A percentile compares a stretch with the other conserved stretches of the same genome.
Evolutionary conservation across 1,284 basidiomycete genomes (phyloP).

Genomic region (Puccinia sorghi): DNA sequence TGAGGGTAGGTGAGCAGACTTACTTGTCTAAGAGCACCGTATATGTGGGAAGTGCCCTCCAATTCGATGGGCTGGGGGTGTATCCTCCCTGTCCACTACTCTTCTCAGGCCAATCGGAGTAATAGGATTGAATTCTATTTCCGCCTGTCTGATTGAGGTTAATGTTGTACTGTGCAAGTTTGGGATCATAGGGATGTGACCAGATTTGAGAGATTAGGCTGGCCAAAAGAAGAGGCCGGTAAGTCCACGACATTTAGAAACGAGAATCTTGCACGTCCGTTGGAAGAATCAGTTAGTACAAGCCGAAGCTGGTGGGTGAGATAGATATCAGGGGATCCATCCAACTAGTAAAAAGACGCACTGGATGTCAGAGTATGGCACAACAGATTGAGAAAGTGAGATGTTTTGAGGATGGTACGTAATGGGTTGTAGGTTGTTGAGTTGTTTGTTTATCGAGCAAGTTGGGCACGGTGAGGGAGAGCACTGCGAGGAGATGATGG

Average conservation of each 20-base stretch:
- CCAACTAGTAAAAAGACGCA: not conserved
- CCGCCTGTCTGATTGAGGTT: slow-evolving; percentile 76
- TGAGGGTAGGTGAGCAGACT: slow-evolving; percentile 59
- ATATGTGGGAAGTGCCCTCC: slow-evolving; percentile 79
- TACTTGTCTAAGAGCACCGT: slow-evolving; percentile 87
- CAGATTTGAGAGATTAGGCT: not conserved
- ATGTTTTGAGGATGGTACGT: not conserved
- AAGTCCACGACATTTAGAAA: slow-evolving; percentile 27
- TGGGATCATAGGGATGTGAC: slow-evolving; percentile 65
- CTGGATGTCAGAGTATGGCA: slow-evolving; percentile 4
- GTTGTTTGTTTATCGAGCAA: slow-evolving; percentile 6
- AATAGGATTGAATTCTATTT: slow-evolving; percentile 68
- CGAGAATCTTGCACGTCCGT: slow-evolving; percentile 19
- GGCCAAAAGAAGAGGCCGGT: slow-evolving; percentile 17
- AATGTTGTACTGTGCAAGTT: slow-evolving; percentile 76
- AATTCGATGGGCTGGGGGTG: slow-evolving; percentile 77
- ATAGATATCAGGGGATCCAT: too few species aligned
- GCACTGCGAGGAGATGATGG: not conserved
- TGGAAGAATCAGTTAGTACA: not conserved
- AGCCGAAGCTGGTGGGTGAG: not conserved
- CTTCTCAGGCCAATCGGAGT: slow-evolving; percentile 62
- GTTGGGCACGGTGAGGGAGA: not conserved
- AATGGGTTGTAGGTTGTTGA: not conserved
- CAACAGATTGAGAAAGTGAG: not conserved
- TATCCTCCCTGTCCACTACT: slow-evolving; percentile 68